Evolutionary conservation across 2,329 filamentous ascomycete species (phyloP), one percentile per base, ranked within the genome.

Genomic region (Botrytis sinoallii): DNA sequence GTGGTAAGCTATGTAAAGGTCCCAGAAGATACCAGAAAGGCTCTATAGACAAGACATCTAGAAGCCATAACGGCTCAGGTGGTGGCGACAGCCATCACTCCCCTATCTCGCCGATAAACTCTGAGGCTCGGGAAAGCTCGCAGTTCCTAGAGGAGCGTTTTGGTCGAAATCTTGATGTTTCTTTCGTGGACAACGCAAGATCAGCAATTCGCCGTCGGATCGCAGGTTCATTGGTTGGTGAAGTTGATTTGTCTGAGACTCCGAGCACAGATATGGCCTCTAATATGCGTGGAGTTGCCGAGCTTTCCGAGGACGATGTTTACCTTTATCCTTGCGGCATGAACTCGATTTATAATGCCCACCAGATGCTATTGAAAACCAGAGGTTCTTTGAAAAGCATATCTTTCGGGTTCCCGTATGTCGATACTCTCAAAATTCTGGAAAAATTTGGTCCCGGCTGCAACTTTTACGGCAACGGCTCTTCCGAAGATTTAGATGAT

Each of bases 401-500:
- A 80, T 95, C 92, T 79, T 98, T 94, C 80, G 96, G 96, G n/a
- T 99, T 99, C 78, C 94, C 96, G 0, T 99, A 99, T 79, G 93
- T 98, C 70, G 96, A 99, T 82, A 98, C 96, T 0, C 87, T 98
- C 72, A 99, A 99, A 82, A 93, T 98, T 68, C 85, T 98, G 8
- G 87, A 98, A 81, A 99, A 98, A 82, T 98, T 97, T 82, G 96
- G 95, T 0, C 92, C 94, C 0, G 95, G 95, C 0, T 95, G 92
- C 74, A 82, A 92, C 3, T 98, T 98, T 81, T 98, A 97, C 82
- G 95, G 95, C 4, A 88, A 92, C 78, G 93, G 92, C 0, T 93
- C 92, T 3, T 84, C 89, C 3, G 87, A 88, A 66, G 95, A 98
- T 74, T 84, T 99, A 0, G 93, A 98, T 80, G 91, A 97, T 74